Percentiles rank a stretch among this genome's conserved stretches.
Evolutionary conservation across 768 basidiomycete genomes (phyloP).

Genomic region (Termitomyces eurrhizus): DNA sequence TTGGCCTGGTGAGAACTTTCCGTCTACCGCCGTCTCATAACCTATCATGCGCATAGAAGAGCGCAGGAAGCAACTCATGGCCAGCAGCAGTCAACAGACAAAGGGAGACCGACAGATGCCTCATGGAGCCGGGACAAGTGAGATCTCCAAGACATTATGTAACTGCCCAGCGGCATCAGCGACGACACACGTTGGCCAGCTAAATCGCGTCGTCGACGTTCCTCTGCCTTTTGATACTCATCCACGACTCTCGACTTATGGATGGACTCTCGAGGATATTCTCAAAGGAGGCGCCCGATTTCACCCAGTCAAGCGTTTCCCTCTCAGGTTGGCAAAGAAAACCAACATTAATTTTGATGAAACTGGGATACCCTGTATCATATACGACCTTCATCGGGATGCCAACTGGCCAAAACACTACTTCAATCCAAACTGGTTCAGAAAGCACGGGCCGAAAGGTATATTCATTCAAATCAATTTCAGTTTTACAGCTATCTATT

Average conservation of each 20-base stretch:
- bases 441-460: constrained; percentile 27
- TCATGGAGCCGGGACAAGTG: neutral
- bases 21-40: neutral
- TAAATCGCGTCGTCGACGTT: neutral
- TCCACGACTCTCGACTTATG: constrained; percentile 16
- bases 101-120: neutral
- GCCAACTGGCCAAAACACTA: constrained; percentile 50
- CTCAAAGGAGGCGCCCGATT: constrained; percentile 19
- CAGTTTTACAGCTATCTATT: neutral
- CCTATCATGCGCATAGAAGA: neutral
- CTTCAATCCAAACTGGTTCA: constrained; percentile 57
- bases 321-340: constrained; percentile 24
- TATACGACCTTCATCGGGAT: constrained; percentile 55
- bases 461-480: neutral
- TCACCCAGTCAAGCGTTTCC: constrained; percentile 33
- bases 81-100: neutral
- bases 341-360: constrained; percentile 43
- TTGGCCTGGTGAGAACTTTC: neutral
- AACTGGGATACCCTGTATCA: constrained; percentile 56
- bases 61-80: neutral
- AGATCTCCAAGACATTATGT: neutral
- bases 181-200: neutral
- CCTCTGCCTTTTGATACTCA: neutral
- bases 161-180: neutral
- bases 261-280: constrained; percentile 45